Base-by-base conservation (phyloP, 2,329 filamentous ascomycete genomes). In the Fusarium sp. region DNA sequence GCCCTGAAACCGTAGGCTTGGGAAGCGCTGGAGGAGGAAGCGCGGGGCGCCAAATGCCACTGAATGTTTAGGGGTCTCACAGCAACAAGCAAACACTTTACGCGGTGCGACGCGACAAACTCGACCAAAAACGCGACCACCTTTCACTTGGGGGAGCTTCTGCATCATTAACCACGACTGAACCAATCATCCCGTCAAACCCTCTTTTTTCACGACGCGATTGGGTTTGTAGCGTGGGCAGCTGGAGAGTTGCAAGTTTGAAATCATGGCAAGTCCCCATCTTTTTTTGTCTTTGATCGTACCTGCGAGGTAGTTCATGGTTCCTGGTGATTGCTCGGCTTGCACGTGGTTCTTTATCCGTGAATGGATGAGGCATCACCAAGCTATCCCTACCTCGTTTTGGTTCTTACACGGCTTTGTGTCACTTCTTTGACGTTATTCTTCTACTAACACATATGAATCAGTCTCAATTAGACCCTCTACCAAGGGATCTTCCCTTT, bases 401-500 rank as follows among this genome's bases (percentile, higher is more conserved):
- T 45, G 50, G 62, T 27, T 56, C 22, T 50, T 45, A 27, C 35
- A 41, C 18, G 24, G 48, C 31, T 33, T 50, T 59, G 22, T 22
- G 64, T 58, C 31, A 58, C 43, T 22, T 56, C 22, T 64, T 50
- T 6, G 13, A 54, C n/a, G 11, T 10, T 16, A 5, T 20, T 27
- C 18, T 6, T 16, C 8, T 37, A 29, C 64, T 69, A 56, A 76
- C 48, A 63, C 6, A 43, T 4, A 90, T 91, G 86, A 87, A 87
- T 80, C 88, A 97, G 89, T 97, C 95, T 76, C 97, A 99, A 85
- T 86, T 95, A 77, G 95, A 95, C 80, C 95, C 96, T 75, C 87
- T 98, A 60, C 97, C 97, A 27, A 86, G 80, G 72, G 91, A 98
- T 80, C 88, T 99, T 59, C 97, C 97, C 62, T 99, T 99, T 83